Evolutionary conservation across 768 basidiomycete species (phyloP), one percentile per base, ranked within the genome.

Genomic region (Lactarius pseudohatsudake): DNA sequence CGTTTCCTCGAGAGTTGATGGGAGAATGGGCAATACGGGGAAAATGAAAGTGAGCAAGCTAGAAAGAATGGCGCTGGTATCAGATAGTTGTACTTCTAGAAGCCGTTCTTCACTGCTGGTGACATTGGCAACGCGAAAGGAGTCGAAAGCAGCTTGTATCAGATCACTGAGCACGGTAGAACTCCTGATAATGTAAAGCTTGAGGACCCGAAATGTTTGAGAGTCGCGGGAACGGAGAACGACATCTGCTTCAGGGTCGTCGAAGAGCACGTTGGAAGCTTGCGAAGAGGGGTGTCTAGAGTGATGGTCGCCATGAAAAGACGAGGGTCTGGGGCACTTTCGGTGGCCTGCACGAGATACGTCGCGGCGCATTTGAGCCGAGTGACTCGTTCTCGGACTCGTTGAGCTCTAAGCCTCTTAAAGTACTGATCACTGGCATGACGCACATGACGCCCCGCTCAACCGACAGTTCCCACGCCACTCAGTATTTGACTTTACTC

Each of bases 171-270:
- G 56, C 41, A 47, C 30, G 8, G 32, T n/a, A 34, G 62, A 63
- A 32, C 55, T 45, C 32, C 5, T 47, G 43, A 36, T 32, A 4
- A 63, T 56, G 45, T 45, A 63, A 5, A 57, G 15, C 18, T 47
- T 57, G 15, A 57, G n/a, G 8, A 63, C 55, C 5, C 62, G 56
- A 57, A 57, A 63, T 2, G 43, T 22, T 6, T 22, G 55, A 4
- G 41, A 43, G 22, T 63, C 56, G 16, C 32, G 1, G 10, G 67
- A 57, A 6, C 55, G 59, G 4, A 64, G 41, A 28, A 64, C 26
- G 40, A 67, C 26, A 28, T 67, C 66, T 11, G 62, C 66, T 6
- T 67, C 59, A 4, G 57, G 62, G 10, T 67, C 30, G 18, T 67
- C 53, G 40, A 64, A 67, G 0, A 59, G 50, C 10, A 16, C 7